Evolutionary conservation across 805 yeast species (phyloP), one percentile per base, ranked within the genome.

Genomic region (Wickerhamiella galacta): DNA sequence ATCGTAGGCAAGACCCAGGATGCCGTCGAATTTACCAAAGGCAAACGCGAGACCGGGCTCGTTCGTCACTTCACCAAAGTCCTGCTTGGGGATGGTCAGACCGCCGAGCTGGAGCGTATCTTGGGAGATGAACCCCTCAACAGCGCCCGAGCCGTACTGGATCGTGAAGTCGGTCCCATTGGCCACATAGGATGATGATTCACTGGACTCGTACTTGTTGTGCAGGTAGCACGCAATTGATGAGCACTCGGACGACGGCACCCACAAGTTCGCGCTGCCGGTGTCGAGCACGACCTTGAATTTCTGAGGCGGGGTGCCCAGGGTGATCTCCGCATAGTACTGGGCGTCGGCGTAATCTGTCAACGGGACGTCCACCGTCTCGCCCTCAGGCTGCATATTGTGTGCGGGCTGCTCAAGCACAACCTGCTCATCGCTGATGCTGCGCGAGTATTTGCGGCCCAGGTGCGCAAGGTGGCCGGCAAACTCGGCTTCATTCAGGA

Each of bases 1-100:
- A 60, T 81, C 81, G 60, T 87, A 90, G 43, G 81, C 98, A 46
- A 90, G 70, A 44, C 98, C 98, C 42, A 90, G 64, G 45, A 90
- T 85, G 61, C 98, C 98, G 56, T 90, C 98, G 55, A 90, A 90
- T 61, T 90, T 87, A 58, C 95, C 98, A 59, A 90, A 90, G 33
- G 98, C 96, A 62, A 90, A 90, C 0, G 95, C 90, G 45, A 90
- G 69, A 36, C 98, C 98, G 27, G 96, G 96, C 65, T 90, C 98
- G 48, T 72, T 70, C 38, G 98, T 90, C 42, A 95, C 87, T 66
- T 90, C 98, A 39, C 93, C 96, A 53, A 90, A 90, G 54, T 76
- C 93, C 64, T 87, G 96, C 43, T 75, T 62, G 44, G 83, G 77
- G 51, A 90, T 85, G 35, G 64, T 58, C 60, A 90, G 70, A 51